Evolutionary conservation across 768 basidiomycete species (phyloP).

Genomic region (Rhizopogon salebrosus): DNA sequence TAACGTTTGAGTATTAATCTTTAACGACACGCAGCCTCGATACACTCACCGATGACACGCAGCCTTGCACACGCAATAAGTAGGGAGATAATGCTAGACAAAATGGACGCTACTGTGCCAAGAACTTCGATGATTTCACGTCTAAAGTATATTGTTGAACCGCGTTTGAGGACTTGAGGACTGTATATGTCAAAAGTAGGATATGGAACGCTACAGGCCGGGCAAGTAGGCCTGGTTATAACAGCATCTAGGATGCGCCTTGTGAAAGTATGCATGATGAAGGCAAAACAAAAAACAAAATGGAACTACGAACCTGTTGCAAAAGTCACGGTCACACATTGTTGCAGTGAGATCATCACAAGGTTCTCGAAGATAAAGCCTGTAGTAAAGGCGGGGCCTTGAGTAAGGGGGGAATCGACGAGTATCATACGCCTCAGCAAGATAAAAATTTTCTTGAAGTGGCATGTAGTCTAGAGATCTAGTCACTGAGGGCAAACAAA

Average conservation of each 20-base stretch:
- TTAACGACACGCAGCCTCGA: too few relatives aligned
- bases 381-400: slow-evolving; percentile 36
- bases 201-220: slow-evolving; percentile 44
- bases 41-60: too few relatives aligned
- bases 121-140: too few relatives aligned
- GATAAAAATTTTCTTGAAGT: not conserved
- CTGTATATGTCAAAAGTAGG: slow-evolving; percentile 38
- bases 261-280: not conserved
- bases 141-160: not conserved
- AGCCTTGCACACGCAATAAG: too few relatives aligned
- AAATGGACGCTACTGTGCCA: not conserved
- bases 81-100: not conserved
- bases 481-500: slow-evolving; percentile 15
- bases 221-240: slow-evolving; percentile 42
- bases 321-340: slow-evolving; percentile 62
- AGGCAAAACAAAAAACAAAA: slow-evolving; percentile 1
- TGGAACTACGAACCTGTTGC: slow-evolving; percentile 38
- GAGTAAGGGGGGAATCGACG: not conserved
- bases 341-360: slow-evolving; percentile 52
- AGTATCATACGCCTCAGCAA: not conserved
- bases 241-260: slow-evolving; percentile 54
- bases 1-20: too few relatives aligned
- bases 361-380: slow-evolving; percentile 42
- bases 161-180: too few relatives aligned
- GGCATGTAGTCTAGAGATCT: slow-evolving; percentile 20